phyloP scores from a whole-genome alignment of 2,329 filamentous ascomycete species.

The Penicillium sclerotiorum region DNA sequence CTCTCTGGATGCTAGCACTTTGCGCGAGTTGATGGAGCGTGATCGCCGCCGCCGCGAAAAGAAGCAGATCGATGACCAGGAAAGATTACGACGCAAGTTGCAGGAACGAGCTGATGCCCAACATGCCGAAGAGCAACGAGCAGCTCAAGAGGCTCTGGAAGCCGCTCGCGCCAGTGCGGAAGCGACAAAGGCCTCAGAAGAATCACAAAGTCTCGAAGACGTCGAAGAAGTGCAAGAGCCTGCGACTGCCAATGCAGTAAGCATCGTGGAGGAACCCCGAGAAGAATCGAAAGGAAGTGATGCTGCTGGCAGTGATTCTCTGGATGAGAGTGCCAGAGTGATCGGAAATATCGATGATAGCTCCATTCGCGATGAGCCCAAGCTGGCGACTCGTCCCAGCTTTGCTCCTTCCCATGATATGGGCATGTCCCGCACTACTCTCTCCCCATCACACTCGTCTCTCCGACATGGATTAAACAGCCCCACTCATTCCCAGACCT shows the following conservation, averaged over 20 bases:
- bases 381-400: constrained; percentile 31
- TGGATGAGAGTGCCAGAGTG: constrained; percentile 33
- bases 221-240: constrained; percentile 2
- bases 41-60: constrained; percentile 79
- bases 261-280: constrained; percentile 16
- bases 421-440: constrained; percentile 35
- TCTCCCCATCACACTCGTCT: constrained; percentile 46
- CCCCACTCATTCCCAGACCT: constrained; percentile 58
- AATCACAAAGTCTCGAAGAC: neutral
- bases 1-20: constrained; percentile 77
- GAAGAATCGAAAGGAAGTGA: constrained; percentile 35
- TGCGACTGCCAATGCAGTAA: neutral
- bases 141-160: neutral
- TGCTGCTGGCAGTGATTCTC: constrained; percentile 25
- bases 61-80: constrained; percentile 71
- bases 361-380: constrained; percentile 35
- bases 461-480: constrained; percentile 48
- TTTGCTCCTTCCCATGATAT: constrained; percentile 39
- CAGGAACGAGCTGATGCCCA: constrained; percentile 56
- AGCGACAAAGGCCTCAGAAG: neutral
- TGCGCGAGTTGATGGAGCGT: constrained; percentile 87
- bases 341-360: constrained; percentile 39
- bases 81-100: constrained; percentile 56
- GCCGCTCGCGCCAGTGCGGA: neutral
- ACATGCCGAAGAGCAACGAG: constrained; percentile 55